Base-by-base conservation (phyloP, 495 filamentous ascomycete genomes). In the Penicillium mononematosum region DNA sequence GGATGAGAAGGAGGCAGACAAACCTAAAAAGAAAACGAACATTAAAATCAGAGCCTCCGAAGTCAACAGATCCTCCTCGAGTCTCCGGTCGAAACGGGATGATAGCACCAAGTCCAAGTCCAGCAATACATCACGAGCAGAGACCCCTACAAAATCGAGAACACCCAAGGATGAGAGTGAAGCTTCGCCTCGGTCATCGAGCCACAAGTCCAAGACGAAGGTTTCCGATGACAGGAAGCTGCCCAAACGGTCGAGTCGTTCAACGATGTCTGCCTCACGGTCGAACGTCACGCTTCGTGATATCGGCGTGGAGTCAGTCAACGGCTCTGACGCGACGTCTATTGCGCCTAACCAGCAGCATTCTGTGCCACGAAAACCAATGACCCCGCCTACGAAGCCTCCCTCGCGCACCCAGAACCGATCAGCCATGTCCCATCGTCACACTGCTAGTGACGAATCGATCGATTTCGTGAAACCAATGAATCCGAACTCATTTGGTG, bases 321-420 rank as follows among this genome's bases (percentile, higher is more conserved):
- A 77, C 4, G 80, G 81, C 55, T 91, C 88, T 4, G 82, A 83
- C 56, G 83, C 85, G 42, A 91, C 88, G 20, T 82, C 85, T 7
- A 80, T 88, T 54, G 81, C 84, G 0, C 84, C 87, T 10, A 84
- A 82, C 55, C 82, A 83, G 52, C 68, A 70, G 47, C 79, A 75
- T 43, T 75, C 72, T 4, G 55, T 55, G 10, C 63, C 70, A 11
- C 77, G 75, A 50, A 78, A 77, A 51, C 58, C 70, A 5, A 69
- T 63, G 50, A 74, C 70, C 11, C 75, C 69, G 25, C 62, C 77
- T 0, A 61, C 65, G 29, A 76, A 76, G 29, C 72, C 72, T 16
- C 76, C 75, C 25, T 76, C 75, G 14, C 71, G 74, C 34, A 73
- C 58, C 12, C 74, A 78, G 57, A 71, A 50, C 16, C 72, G 71